Percentiles rank a stretch among this genome's conserved stretches.
Conservation (phyloP, 2,329 filamentous ascomycete genomes). For the Penicillium olsonii region DNA sequence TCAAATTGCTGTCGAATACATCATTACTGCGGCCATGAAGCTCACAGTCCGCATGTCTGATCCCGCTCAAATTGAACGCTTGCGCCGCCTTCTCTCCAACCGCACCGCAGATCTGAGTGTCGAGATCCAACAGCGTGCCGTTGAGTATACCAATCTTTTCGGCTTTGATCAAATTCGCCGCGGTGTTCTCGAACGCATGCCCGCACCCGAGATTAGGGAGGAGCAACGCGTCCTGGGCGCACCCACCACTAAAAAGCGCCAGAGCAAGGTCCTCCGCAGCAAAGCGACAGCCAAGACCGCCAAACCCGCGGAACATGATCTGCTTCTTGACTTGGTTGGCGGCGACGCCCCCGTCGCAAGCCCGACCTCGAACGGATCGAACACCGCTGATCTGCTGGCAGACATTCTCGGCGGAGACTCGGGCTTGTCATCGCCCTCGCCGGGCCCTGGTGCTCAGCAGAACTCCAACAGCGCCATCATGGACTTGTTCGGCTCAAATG, state of each 20-base stretch:
- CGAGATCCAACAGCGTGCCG: constrained; percentile 92
- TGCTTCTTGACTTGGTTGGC: constrained; percentile 90
- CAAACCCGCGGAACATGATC: constrained; percentile 86
- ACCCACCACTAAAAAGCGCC: constrained; percentile 65
- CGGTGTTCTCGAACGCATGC: constrained; percentile 97
- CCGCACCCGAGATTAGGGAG: constrained; percentile 92
- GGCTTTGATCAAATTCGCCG: constrained; percentile 80
- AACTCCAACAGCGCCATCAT: constrained; percentile 74
- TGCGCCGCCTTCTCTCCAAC: constrained; percentile 73
- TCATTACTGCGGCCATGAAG: constrained; percentile 92
- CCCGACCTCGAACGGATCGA: constrained; percentile 59
- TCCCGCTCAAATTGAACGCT: constrained; percentile 78
- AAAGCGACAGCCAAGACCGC: constrained; percentile 73
- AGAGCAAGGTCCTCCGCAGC: constrained; percentile 64
- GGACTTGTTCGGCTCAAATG: constrained; percentile 73
- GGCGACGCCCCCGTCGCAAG: constrained; percentile 67
- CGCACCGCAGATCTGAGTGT: constrained; percentile 88
- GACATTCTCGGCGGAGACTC: constrained; percentile 81
- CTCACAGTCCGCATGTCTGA: constrained; percentile 86
- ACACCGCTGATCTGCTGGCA: constrained; percentile 83
- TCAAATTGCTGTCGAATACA: constrained; percentile 91
- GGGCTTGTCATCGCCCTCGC: constrained; percentile 56
- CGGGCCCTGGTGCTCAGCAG: constrained; percentile 54
- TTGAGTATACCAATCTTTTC: constrained; percentile 96
- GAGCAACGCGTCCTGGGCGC: constrained; percentile 88